Conservation (phyloP, 345 rosid species). For the Euphorbia lathyris region DNA sequence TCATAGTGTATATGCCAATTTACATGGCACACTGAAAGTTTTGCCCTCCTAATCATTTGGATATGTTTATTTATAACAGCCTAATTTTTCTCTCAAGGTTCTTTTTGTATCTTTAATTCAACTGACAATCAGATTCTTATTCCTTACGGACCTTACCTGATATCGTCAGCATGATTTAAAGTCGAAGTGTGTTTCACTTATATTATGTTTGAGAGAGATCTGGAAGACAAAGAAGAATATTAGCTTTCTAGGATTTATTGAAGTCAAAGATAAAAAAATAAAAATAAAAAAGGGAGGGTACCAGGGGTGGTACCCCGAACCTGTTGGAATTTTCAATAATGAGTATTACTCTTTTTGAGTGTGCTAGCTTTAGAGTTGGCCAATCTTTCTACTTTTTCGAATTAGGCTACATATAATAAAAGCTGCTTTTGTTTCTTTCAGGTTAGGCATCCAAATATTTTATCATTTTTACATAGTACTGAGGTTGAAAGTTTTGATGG, state of each 20-base stretch:
- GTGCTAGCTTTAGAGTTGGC: too few species aligned
- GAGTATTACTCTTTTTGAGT: background rate
- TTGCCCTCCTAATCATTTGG: background rate
- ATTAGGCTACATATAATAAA: background rate
- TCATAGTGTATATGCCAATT: background rate
- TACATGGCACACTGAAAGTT: background rate
- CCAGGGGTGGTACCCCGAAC: background rate
- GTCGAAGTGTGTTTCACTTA: background rate
- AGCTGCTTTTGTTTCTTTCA: slow-evolving; percentile 28
- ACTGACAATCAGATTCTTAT: background rate
- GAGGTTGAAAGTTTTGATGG: slow-evolving; percentile 84
- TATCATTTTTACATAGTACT: slow-evolving; percentile 90
- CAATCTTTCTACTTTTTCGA: background rate
- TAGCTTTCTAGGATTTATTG: background rate
- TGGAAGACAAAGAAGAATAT: background rate
- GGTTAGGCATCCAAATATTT: slow-evolving; percentile 97
- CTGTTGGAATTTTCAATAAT: background rate
- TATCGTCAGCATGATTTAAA: background rate
- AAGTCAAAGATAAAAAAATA: background rate
- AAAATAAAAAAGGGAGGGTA: background rate
- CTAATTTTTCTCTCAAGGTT: too few species aligned
- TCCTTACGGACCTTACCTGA: too few species aligned
- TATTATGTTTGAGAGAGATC: background rate
- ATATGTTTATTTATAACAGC: too few species aligned
- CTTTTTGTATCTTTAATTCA: background rate